A percentile compares a stretch with the other conserved stretches of the same genome.
phyloP scores from a whole-genome alignment of 768 basidiomycete genomes.

The Boletus eberwhitei region DNA sequence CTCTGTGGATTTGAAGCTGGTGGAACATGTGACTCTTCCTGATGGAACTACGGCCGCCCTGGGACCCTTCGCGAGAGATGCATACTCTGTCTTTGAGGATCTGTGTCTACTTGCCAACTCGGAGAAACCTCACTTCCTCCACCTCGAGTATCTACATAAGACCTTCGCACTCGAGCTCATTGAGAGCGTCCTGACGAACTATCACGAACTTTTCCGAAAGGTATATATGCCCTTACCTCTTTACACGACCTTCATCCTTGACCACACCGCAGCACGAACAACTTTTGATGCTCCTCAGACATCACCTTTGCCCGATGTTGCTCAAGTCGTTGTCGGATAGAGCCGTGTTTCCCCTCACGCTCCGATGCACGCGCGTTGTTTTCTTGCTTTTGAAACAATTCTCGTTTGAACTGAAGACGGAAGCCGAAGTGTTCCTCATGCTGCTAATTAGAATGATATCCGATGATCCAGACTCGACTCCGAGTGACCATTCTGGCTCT shows the following conservation, averaged over 20 bases:
- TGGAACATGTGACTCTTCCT: constrained; percentile 55
- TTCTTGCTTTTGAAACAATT: constrained; percentile 93
- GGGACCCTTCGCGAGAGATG: constrained; percentile 76
- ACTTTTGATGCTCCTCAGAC: constrained; percentile 78
- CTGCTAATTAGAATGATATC: constrained; percentile 63
- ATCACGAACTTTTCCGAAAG: constrained; percentile 80
- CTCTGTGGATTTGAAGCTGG: constrained; percentile 5
- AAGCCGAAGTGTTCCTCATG: constrained; percentile 84
- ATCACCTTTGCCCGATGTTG: constrained; percentile 87
- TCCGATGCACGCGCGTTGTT: constrained; percentile 90
- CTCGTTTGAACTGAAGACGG: constrained; percentile 71
- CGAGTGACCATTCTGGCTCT: constrained; percentile 25
- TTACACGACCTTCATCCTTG: neutral
- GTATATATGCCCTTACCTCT: constrained; percentile 37
- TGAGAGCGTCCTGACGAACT: constrained; percentile 93
- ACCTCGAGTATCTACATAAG: constrained; percentile 78
- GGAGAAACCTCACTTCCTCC: constrained; percentile 77
- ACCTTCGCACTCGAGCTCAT: constrained; percentile 97
- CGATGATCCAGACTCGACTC: constrained; percentile 43
- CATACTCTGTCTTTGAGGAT: constrained; percentile 88
- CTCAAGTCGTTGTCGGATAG: constrained; percentile 82
- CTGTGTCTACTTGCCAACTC: constrained; percentile 84
- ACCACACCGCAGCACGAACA: constrained; percentile 61
- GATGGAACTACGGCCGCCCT: constrained; percentile 63
- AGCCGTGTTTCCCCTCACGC: constrained; percentile 79